Evolutionary conservation across 2,329 filamentous ascomycete species (phyloP).

Genomic region (Didymella segeticola): DNA sequence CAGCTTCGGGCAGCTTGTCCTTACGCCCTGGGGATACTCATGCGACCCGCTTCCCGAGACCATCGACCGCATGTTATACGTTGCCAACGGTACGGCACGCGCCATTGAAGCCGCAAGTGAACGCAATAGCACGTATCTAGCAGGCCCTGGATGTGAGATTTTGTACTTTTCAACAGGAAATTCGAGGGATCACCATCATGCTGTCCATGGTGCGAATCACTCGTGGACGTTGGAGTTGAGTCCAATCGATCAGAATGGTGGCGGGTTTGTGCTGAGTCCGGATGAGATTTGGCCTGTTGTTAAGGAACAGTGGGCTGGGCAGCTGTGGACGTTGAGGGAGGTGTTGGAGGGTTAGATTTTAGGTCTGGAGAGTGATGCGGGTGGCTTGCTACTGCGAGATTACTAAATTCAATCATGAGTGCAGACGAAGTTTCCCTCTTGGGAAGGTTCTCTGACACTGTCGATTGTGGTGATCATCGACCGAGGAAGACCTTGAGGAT

Average conservation of each 20-base stretch:
- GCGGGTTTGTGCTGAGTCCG: conserved; percentile 57
- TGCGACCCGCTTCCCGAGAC: conserved; percentile 53
- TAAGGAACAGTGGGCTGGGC: conserved; percentile 55
- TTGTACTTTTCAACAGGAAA: conserved; percentile 63
- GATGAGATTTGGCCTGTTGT: conserved; percentile 55
- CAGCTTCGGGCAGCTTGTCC: conserved; percentile 66
- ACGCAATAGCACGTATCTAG: conserved; percentile 45
- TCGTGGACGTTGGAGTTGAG: conserved; percentile 57
- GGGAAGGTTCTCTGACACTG: too few relatives aligned
- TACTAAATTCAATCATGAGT: too few relatives aligned
- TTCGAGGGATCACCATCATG: conserved; percentile 53
- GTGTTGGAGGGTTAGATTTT: conserved; percentile 16
- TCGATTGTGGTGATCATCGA: neutral
- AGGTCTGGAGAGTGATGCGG: neutral
- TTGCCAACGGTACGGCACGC: conserved; percentile 27
- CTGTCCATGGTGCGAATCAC: conserved; percentile 50
- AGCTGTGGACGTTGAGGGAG: conserved; percentile 29
- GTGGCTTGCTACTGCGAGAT: neutral
- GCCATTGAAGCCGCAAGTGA: conserved; percentile 58
- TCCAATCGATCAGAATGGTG: conserved; percentile 49
- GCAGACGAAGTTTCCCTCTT: neutral
- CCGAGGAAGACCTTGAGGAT: neutral
- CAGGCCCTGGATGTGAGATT: conserved; percentile 62
- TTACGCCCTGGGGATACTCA: conserved; percentile 63
- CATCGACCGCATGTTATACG: conserved; percentile 53